Percentiles rank a stretch among this genome's conserved stretches.
phyloP scores from a whole-genome alignment of 306 rosid species.

The Cajanus cajan region DNA sequence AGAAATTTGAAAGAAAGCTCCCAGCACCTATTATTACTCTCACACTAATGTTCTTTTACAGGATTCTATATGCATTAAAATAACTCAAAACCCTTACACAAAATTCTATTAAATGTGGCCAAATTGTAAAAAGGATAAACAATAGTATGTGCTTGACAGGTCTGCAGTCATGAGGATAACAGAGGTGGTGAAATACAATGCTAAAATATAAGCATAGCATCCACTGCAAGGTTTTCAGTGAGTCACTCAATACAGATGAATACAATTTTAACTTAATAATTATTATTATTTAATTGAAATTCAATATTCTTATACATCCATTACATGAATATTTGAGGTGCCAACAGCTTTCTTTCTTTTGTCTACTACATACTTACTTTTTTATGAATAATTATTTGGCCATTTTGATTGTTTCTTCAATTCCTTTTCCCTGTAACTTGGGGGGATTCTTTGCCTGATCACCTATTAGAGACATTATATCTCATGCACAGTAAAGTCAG shows the following conservation, averaged over 20 bases:
- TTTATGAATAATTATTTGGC: neutral
- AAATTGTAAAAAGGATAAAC: neutral
- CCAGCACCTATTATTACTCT: too few species aligned
- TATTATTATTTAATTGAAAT: neutral
- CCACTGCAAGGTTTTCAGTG: neutral
- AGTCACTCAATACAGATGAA: neutral
- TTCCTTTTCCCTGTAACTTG: neutral
- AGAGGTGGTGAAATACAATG: neutral
- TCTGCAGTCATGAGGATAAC: neutral
- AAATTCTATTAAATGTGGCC: neutral
- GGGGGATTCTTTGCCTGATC: neutral
- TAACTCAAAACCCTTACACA: neutral
- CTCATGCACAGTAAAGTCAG: neutral
- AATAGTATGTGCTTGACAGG: neutral
- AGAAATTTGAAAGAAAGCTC: too few species aligned
- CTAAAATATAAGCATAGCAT: neutral
- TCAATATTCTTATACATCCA: neutral
- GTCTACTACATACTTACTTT: neutral
- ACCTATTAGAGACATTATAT: neutral
- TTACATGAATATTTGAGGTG: neutral
- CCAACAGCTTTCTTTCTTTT: neutral
- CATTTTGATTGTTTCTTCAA: conserved; percentile 3
- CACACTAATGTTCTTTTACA: neutral
- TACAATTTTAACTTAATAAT: neutral
- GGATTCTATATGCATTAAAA: neutral